Percentiles rank a stretch among this genome's conserved stretches.
phyloP scores from a whole-genome alignment of 2,329 filamentous ascomycete species.

The Diatrype stigma region DNA sequence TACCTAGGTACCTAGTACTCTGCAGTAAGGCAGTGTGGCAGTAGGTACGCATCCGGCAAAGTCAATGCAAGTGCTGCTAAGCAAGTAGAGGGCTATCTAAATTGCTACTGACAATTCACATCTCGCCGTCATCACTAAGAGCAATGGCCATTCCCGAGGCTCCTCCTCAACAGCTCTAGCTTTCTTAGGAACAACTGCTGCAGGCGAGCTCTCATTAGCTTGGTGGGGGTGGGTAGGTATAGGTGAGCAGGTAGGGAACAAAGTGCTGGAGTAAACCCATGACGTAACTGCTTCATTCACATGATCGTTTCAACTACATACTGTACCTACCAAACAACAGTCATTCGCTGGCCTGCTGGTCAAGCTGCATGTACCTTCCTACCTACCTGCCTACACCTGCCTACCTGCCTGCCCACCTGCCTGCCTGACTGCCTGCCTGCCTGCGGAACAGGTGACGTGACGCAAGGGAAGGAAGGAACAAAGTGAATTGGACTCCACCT shows the following conservation, averaged over 20 bases:
- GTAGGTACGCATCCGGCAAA: too few relatives aligned
- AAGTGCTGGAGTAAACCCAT: constrained; percentile 1
- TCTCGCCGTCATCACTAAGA: too few relatives aligned
- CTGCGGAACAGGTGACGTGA: neutral
- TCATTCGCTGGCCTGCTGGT: neutral
- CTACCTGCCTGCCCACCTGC: neutral
- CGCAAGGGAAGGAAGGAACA: neutral
- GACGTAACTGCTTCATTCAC: constrained; percentile 12
- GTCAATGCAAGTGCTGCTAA: too few relatives aligned
- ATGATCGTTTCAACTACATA: constrained; percentile 8
- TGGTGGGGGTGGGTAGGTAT: neutral
- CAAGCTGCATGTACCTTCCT: too few relatives aligned
- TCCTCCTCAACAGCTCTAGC: too few relatives aligned
- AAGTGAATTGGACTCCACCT: neutral
- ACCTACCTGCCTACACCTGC: neutral
- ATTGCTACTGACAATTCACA: too few relatives aligned
- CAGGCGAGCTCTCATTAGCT: too few relatives aligned
- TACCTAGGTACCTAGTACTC: too few relatives aligned
- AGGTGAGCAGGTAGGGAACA: constrained; percentile 1
- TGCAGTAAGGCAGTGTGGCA: too few relatives aligned
- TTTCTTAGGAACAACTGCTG: too few relatives aligned
- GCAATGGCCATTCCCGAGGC: too few relatives aligned
- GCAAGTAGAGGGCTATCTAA: too few relatives aligned
- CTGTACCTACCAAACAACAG: neutral
- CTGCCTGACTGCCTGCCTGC: neutral